These are phyloP conservation scores for Isochrysis galbana DNA, from an alignment of 78 protist species.

Conservation along the genomic window DNA sequence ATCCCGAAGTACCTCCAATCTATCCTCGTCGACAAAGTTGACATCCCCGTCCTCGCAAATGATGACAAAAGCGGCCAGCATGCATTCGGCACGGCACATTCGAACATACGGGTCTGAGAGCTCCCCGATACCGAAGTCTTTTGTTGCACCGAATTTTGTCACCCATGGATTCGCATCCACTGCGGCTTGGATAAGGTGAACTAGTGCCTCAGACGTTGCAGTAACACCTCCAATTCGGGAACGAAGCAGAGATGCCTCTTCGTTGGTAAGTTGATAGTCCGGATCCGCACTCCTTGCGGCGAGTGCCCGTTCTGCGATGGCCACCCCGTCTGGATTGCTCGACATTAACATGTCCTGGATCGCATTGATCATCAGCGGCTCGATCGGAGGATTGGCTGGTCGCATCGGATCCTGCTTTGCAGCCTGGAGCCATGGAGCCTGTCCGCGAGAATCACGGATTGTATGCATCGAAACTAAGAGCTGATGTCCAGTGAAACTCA, in stretches of 20 bases:
- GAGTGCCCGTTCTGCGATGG: background rate
- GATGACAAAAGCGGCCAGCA: background rate
- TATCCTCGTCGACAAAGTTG: background rate
- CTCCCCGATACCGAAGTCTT: background rate
- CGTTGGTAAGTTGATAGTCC: background rate
- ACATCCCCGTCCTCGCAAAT: background rate
- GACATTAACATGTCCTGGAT: background rate
- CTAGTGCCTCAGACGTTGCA: background rate
- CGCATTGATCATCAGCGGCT: background rate
- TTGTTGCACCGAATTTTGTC: background rate
- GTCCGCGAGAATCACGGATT: too few relatives aligned
- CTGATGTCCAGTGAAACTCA: too few relatives aligned
- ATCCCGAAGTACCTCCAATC: background rate
- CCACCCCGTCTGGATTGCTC: background rate
- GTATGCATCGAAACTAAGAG: too few relatives aligned
- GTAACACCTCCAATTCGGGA: background rate
- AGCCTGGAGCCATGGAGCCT: too few relatives aligned
- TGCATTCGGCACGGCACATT: conserved; percentile 9
- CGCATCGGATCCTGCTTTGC: background rate
- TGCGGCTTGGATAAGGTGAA: background rate
- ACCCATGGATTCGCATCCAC: background rate
- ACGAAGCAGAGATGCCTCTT: background rate
- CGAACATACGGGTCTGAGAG: background rate
- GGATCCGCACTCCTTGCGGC: background rate
- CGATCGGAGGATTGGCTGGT: background rate